Conservation (phyloP, 768 basidiomycete genomes). For the Phlebiopsis flavidoalba region DNA sequence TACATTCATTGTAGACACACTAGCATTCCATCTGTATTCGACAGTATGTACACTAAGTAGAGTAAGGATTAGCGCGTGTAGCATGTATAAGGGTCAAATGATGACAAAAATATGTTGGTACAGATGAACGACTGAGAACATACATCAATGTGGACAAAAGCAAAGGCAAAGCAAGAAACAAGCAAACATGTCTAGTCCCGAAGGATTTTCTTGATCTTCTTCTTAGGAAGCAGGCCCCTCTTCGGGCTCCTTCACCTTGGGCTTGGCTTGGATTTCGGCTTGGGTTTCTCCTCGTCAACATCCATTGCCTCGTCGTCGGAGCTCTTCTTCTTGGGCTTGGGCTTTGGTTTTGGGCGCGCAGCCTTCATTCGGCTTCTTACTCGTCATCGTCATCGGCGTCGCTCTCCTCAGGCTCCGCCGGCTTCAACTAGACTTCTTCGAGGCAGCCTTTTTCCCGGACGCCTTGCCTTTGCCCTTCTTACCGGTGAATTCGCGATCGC, state of each 20-base stretch:
- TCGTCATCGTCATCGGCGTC: conserved; percentile 35
- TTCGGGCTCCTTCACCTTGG: conserved; percentile 37
- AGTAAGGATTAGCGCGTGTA: background rate
- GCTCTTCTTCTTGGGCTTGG: conserved; percentile 47
- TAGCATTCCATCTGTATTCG: conserved; percentile 3
- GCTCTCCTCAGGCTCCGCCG: conserved; percentile 21
- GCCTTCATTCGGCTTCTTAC: conserved; percentile 43
- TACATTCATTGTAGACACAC: background rate
- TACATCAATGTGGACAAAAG: background rate
- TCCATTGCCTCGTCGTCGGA: conserved; percentile 37
- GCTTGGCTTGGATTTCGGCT: conserved; percentile 41
- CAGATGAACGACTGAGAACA: background rate
- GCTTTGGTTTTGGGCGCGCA: conserved; percentile 35
- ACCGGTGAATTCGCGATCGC: conserved; percentile 60
- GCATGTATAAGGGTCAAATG: background rate
- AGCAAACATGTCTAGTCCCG: conserved; percentile 25
- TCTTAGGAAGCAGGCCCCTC: conserved; percentile 64
- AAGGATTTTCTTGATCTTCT: conserved; percentile 65
- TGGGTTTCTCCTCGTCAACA: conserved; percentile 30
- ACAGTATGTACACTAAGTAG: conserved; percentile 1
- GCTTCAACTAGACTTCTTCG: conserved; percentile 22
- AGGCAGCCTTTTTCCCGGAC: conserved; percentile 28
- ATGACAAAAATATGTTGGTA: conserved; percentile 1
- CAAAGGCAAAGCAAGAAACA: background rate
- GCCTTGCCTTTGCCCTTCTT: conserved; percentile 35